Evolutionary conservation across 768 basidiomycete genomes (phyloP), one percentile per base, ranked within the genome.

Genomic region (Amanita exitialis): DNA sequence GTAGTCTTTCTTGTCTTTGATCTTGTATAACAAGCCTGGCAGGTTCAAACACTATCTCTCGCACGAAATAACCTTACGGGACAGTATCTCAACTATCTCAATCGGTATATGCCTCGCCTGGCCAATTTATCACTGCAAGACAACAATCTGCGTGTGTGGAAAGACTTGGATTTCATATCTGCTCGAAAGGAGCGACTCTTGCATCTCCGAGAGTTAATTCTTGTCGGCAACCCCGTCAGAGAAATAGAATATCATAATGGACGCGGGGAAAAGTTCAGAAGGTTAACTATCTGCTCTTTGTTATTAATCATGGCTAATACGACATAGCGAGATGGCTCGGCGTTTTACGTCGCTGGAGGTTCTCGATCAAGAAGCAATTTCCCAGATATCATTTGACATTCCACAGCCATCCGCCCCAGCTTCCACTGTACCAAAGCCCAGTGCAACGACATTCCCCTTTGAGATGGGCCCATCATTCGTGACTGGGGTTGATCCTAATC

Each of bases 1-100:
- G 54, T 49, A 50, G 45, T 43, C 41, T 18, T 53, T 2, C 9
- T 20, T 2, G 43, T 32, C 8, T 52, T 25, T 49, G 39, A 34
- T 41, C 16, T 46, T 47, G 51, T 51, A 52, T 62, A 25, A 51
- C 51, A 43, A 12, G 6, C 49, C n/a, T 25, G 10, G 27, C 44
- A 86, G 83, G 77, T 86, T 35, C 76, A 83, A 62, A 92, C 93
- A 0, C 66, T 98, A 10, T 94, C 91, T 0, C 73, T 98, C 37
- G 88, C 91, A 36, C 81, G 87, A 62, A 82, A 83, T 55, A 77
- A 89, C 51, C 58, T 74, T 23, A 73, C 65, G 42, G 82, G 89
- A 5, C 64, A 74, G 3, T 69, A 82, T 50, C 66, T 95, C 16
- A 67, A 75, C 12, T 72, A 77, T 25, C 69, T 95, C 27, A 68